These are phyloP conservation scores for Cadophora malorum DNA, from an alignment of 2,329 filamentous ascomycete species.

Conservation along the genomic window DNA sequence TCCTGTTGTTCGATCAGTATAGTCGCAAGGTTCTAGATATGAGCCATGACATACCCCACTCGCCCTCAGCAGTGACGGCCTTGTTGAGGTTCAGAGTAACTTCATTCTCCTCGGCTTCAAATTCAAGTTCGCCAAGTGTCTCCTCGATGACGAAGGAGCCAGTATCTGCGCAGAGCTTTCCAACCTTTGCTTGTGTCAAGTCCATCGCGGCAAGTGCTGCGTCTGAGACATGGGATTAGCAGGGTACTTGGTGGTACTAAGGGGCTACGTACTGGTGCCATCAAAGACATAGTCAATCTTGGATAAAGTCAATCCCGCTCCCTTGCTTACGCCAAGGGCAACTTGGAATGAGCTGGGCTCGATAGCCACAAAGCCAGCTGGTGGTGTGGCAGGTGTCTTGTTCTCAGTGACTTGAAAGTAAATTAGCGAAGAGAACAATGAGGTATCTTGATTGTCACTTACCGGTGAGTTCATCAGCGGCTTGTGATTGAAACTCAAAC, in stretches of 20 bases:
- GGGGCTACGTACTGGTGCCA: conserved; percentile 44
- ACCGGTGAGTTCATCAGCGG: conserved; percentile 44
- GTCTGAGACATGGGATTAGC: conserved; percentile 34
- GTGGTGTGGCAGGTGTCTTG: conserved; percentile 45
- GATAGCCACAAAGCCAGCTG: conserved; percentile 48
- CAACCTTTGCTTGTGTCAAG: conserved; percentile 48
- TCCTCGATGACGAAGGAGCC: conserved; percentile 48
- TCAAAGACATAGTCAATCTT: conserved; percentile 52
- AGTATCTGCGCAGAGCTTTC: conserved; percentile 47
- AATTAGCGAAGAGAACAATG: background rate
- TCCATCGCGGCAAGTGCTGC: conserved; percentile 41
- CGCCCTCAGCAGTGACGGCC: conserved; percentile 30
- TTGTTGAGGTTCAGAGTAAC: conserved; percentile 34
- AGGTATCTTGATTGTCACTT: background rate
- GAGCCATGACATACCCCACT: conserved; percentile 29
- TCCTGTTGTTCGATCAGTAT: background rate
- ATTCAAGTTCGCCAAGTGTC: conserved; percentile 50
- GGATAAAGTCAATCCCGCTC: conserved; percentile 45
- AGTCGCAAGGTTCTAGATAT: too few species aligned
- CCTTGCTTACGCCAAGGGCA: conserved; percentile 43
- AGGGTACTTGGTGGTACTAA: too few species aligned
- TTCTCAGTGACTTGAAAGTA: conserved; percentile 46
- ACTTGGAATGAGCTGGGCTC: conserved; percentile 49
- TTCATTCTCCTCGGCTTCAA: conserved; percentile 52
- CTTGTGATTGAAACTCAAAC: conserved; percentile 49